Base-by-base conservation (phyloP, 2,329 filamentous ascomycete species). In the Volutella citrinella region DNA sequence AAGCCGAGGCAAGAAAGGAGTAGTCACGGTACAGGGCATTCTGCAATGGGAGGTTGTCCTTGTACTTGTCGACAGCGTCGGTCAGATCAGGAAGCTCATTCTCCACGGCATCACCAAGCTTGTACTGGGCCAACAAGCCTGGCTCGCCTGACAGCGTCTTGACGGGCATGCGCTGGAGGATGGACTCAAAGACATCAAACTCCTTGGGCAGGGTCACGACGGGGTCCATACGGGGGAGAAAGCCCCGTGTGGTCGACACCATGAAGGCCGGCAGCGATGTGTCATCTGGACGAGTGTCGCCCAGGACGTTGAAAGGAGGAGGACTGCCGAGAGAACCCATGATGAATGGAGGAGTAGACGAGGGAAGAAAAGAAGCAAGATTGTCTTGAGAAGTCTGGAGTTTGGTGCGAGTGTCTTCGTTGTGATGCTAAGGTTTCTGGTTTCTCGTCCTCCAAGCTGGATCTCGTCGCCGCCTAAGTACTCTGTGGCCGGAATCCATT, bases 11-110 rank as follows among this genome's bases (percentile, higher is more conserved):
- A 19, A 95, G 67, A 70, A 95, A 96, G 11, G 85, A 86, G 61
- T 95, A 96, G 66, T 96, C 90, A 14, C 90, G 76, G 61, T 95
- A 95, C 29, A 94, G 67, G 20, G 89, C 89, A 52, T 90, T 93
- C 70, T 94, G 80, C 39, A 87, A 66, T 12, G 84, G 83, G 23
- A 91, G 72, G 63, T 95, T 82, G 42, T 81, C 68, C 49, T 76
- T 71, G 49, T 85, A 83, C 61, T 79, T 78, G 53, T 93, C 83
- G 37, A 95, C 74, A 47, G 78, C 72, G 6, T 71, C 71, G 2
- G 84, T 86, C 29, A 95, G 70, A 60, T 95, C 86, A 12, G 87
- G 84, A 29, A 96, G 75, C 43, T 81, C 79, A n/a, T 69, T 68
- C 44, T 83, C 66, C 27, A 95, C 80, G n/a, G 79, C 76, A 23